Evolutionary conservation across 2,329 filamentous ascomycete genomes (phyloP), one percentile per base, ranked within the genome.

Genomic region (Sclerotiophoma versabilis): DNA sequence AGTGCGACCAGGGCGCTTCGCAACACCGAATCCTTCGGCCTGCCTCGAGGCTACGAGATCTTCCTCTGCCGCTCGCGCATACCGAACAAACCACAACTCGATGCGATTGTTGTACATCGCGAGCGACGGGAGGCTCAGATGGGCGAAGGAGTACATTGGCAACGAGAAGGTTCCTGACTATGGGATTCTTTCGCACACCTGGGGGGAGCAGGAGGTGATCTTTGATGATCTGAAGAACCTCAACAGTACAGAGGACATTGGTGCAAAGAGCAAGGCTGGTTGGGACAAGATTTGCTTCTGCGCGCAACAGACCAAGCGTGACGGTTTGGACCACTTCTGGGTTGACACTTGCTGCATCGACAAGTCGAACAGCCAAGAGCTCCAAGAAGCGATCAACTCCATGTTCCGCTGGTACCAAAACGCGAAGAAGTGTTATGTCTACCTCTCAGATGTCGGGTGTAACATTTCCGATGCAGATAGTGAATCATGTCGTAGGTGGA

Each of bases 171-270:
- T 29, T 12, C 38, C 38, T 11, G 5, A 3, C 27, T 63, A 61
- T 39, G 59, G 48, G 20, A 62, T 60, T 19, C 47, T 60, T 9
- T 62, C 59, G 12, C 57, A 62, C 29, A 62, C 54, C 4, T 62
- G 57, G 59, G 50, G 34, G 27, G 47, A 54, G 14, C 44, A 60
- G 29, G 57, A 62, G 39, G 44, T 59, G 32, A 49, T 30, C 12
- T 55, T 46, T 17, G 12, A 49, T 15, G 54, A 57, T 36, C 42
- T 57, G 17, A 44, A 49, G 27, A 38, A 27, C 17, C 22, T 29
- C 25, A 27, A 10, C 5, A 29, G n/a, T 29, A 12, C 5, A 27
- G 27, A 30, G 17, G 22, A 48, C 5, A 23, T 29, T 17, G 14
- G 9, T 12, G 32, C 32, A 11, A 30, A n/a, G 17, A 20, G 19